Evolutionary conservation across 2,329 filamentous ascomycete genomes (phyloP).

Genomic region (Colletotrichum karsti): DNA sequence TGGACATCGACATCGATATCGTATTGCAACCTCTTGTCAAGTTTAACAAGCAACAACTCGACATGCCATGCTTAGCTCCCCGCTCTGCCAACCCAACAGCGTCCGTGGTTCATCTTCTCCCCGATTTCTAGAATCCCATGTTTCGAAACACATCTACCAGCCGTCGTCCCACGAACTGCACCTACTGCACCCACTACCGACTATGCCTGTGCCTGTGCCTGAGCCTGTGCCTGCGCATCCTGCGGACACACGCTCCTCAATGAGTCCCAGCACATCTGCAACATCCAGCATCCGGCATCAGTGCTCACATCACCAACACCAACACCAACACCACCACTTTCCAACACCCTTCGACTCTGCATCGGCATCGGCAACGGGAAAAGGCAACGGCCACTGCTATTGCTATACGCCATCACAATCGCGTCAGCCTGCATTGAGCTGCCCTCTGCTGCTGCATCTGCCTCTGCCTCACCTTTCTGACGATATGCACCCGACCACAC

Average conservation of each 20-base stretch:
- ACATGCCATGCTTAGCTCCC: neutral
- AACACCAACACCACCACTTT: too few species aligned
- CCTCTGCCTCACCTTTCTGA: neutral
- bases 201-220: too few species aligned
- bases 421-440: neutral
- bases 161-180: constrained; percentile 28
- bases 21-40: neutral
- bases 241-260: constrained; percentile 9
- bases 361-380: neutral
- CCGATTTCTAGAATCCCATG: constrained; percentile 25
- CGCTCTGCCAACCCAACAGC: neutral
- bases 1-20: neutral
- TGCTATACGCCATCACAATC: neutral
- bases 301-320: neutral
- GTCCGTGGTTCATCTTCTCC: constrained; percentile 10
- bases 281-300: neutral
- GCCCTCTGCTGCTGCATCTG: neutral
- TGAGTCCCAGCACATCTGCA: neutral
- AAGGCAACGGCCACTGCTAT: neutral
- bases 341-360: neutral
- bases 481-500: constrained; percentile 1
- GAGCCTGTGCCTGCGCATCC: constrained; percentile 19
- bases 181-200: neutral
- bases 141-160: constrained; percentile 22
- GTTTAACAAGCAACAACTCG: neutral